Evolutionary conservation across 768 basidiomycete species (phyloP).

Genomic region (Gloeopeniophorella convolvens): DNA sequence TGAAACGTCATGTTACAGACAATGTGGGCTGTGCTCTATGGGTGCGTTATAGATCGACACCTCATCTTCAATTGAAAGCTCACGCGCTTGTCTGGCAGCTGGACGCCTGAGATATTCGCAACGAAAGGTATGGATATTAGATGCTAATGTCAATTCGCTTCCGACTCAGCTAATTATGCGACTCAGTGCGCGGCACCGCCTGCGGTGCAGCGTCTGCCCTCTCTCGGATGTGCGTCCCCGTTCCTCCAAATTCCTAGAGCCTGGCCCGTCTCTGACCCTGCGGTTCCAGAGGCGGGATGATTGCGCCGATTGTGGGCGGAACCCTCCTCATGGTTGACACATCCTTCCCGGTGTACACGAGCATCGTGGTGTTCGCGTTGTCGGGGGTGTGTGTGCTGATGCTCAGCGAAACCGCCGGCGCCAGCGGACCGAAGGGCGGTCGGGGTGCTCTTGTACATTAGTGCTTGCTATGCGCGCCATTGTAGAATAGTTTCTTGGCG

Average conservation of each 20-base stretch:
- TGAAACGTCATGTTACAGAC: constrained; percentile 24
- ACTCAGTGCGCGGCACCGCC: constrained; percentile 82
- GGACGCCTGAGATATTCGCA: constrained; percentile 85
- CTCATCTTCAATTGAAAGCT: too few relatives aligned
- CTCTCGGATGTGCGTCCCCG: constrained; percentile 62
- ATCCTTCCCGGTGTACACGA: constrained; percentile 71
- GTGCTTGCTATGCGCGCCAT: not conserved
- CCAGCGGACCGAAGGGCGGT: constrained; percentile 24
- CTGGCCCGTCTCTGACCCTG: constrained; percentile 8
- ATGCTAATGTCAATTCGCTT: too few relatives aligned
- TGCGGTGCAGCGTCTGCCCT: constrained; percentile 84
- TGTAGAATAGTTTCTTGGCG: not conserved
- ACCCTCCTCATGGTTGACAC: constrained; percentile 57
- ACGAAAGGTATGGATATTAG: constrained; percentile 58
- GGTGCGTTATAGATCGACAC: constrained; percentile 33
- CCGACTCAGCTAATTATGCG: too few relatives aligned
- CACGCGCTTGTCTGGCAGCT: constrained; percentile 28
- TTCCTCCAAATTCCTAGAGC: not conserved
- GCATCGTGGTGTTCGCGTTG: constrained; percentile 57
- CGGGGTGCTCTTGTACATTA: constrained; percentile 13
- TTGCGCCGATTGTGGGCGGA: constrained; percentile 77
- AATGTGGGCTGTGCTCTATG: constrained; percentile 87
- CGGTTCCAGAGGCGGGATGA: constrained; percentile 71
- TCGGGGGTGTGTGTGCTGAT: constrained; percentile 59
- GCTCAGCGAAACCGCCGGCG: constrained; percentile 46